Evolutionary conservation across 805 yeast species (phyloP).

Genomic region (Brettanomyces sp.): DNA sequence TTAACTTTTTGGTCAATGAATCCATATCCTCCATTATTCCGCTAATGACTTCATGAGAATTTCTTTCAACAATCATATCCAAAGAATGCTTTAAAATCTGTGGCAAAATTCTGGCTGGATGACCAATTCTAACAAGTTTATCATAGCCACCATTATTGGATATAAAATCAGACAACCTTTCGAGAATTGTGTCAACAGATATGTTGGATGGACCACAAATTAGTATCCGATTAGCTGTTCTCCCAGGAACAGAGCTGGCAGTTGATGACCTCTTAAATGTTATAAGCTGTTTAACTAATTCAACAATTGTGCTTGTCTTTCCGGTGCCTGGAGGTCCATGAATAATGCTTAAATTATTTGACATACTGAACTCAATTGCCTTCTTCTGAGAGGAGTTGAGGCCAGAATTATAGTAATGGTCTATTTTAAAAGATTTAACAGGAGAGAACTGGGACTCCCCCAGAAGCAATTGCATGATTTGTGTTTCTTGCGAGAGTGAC

Average conservation of each 20-base stretch:
- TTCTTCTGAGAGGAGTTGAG: slow-evolving; percentile 63
- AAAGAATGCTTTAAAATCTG: slow-evolving; percentile 61
- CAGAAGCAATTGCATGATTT: slow-evolving; percentile 35
- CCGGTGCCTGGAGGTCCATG: slow-evolving; percentile 87
- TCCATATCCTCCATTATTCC: slow-evolving; percentile 71
- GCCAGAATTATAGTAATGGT: slow-evolving; percentile 31
- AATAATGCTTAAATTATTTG: slow-evolving; percentile 43
- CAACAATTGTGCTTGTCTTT: slow-evolving; percentile 77
- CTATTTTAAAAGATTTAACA: slow-evolving; percentile 3
- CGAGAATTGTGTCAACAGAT: slow-evolving; percentile 84
- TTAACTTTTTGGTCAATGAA: slow-evolving; percentile 31
- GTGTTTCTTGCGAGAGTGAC: slow-evolving; percentile 22
- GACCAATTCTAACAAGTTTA: slow-evolving; percentile 73
- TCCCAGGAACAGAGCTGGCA: background rate
- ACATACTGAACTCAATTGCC: slow-evolving; percentile 64
- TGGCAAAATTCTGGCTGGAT: slow-evolving; percentile 77
- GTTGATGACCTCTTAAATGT: slow-evolving; percentile 16
- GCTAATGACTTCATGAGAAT: slow-evolving; percentile 48
- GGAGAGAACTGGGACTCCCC: slow-evolving; percentile 32
- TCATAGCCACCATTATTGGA: slow-evolving; percentile 27
- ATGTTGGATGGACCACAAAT: slow-evolving; percentile 94
- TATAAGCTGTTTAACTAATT: slow-evolving; percentile 65
- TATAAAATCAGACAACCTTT: slow-evolving; percentile 45
- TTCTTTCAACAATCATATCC: slow-evolving; percentile 56
- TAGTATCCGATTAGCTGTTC: slow-evolving; percentile 39